Base-by-base conservation (phyloP, 2,329 filamentous ascomycete species). In the Sarocladium oryzae region DNA sequence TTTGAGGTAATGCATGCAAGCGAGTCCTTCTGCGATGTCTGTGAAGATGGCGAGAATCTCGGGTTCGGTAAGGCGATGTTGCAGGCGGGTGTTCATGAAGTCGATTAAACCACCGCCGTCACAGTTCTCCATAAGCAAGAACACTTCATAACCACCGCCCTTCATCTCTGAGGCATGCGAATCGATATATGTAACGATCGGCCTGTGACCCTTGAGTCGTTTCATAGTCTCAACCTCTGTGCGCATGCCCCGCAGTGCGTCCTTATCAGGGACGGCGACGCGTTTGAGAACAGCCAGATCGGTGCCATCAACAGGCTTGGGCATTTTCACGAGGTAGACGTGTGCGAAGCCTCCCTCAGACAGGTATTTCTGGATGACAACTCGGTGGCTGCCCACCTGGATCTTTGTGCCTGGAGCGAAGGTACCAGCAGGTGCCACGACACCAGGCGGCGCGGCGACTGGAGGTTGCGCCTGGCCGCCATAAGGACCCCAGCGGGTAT, bases 191-290 rank as follows among this genome's bases (percentile, higher is more conserved):
- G 87, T 96, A 61, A 99, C 93, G 64, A 99, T 97, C 61, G 93
- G 86, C 56, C 85, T 84, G 77, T 97, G 93, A 52, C 93, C 93
- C 76, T 96, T 96, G 61, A 99, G 79, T 70, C 93, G 91, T 83
- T 99, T 99, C 93, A 99, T 99, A 13, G 93, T 99, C 74, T 99
- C 93, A 60, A 99, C 93, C 76, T 99, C 93, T 58, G 85, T 97
- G 68, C 93, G 85, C 93, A 99, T 97, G 69, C 88, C 91, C 56
- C 89, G 88, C 71, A 99, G 76, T 53, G 92, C 83, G 57, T 95
- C 88, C 77, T 95, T 96, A 71, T 99, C 93, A 28, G 93, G 90
- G 50, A 97, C 93, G 32, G 93, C 93, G 53, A 99, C 93, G 64
- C 93, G 80, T 77, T 99, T 96, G 63, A 96, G 75, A 46, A 96